Base-by-base conservation (phyloP, 345 rosid species). In the Euphorbia pulcherrima region DNA sequence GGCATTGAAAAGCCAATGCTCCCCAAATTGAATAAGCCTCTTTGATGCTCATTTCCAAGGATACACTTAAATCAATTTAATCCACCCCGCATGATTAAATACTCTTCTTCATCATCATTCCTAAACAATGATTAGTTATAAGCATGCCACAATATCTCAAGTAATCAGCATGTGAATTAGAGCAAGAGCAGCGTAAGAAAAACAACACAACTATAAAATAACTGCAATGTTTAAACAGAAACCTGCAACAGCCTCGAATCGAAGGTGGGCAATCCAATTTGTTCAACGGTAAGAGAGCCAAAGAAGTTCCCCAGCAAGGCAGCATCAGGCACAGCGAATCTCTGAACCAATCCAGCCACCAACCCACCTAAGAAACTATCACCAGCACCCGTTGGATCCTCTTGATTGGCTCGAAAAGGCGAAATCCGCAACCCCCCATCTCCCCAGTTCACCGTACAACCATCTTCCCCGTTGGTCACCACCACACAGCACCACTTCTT, bases 361-460 rank as follows among this genome's bases (percentile, higher is more conserved):
- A 91, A 74, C 14, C 99, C 99, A 21, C 97, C 97, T 0, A 92
- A 78, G 54, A 87, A 95, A 39, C 97, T 92, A 56, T 95, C 97
- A 26, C 97, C 99, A 1, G 99, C 99, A 9, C 99, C 99, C 0
- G 99, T 95, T 5, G 99, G 99, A 84, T 92, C 99, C 60, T 87
- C 79, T 84, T 89, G 92, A 77, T 72, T 76, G 0, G 93, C 97
- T 57, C 16, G 11, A 60, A 94, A 94, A 0, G 99, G 99, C 29
- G 75, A 72, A 47, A 91, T 65, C 39, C 44, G 67, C 61, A 74
- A 50, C 46, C 83, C 90, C 24, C 83, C 87, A 68, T 87, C 88
- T 68, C 76, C 85, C 83, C 81, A 79, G 53, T 53, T 76, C 71
- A 92, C 73, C 40, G 76, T 80, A 69, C 96, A 89, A 2, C 99